Base-by-base conservation (phyloP, 345 rosid species). In the Abelmoschus esculentus region DNA sequence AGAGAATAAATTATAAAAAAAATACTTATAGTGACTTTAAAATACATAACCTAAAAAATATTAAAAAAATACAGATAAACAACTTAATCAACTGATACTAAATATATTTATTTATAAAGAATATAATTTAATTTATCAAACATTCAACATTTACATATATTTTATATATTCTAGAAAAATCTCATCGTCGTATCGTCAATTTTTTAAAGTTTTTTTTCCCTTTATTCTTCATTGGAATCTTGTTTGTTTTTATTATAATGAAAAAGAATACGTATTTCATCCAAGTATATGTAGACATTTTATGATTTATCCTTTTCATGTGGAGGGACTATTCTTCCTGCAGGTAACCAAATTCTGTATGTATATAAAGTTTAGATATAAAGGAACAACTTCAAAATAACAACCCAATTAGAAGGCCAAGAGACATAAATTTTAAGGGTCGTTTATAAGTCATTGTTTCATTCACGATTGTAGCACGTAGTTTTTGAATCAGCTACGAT, bases 171-270 rank as follows among this genome's bases (percentile, higher is more conserved):
- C n/a, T 74, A 28, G 49, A 68, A 72, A 80, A 58, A 19, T 54
- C 18, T 2, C 28, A 57, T 65, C 69, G n/a, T 38, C 18, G 6
- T 8, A 8, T 42, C 6, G 59, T 22, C 56, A 42, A 64, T 13
- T 13, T 0, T 17, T 1, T 14, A 74, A 66, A 31, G 73, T 26
- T 18, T 26, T 18, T 26, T 7, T 29, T 65, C 44, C 8, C 61
- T 63, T 68, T 56, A 34, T 38, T 53, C 26, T 22, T 22, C 26
- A 31, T 70, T 73, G 68, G 83, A 80, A 83, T 80, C 80, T 58
- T 76, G 38, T 57, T 76, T 22, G 68, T 70, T 70, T 47, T 54
- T 63, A 57, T 54, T 52, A 46, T 38, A 65, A 26, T 34, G 36
- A 9, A 71, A 65, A 65, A 70, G 34, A 15, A 52, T 29, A 52